Base-by-base conservation (phyloP, 257 asterid species). In the Solanum ahanhuiri region DNA sequence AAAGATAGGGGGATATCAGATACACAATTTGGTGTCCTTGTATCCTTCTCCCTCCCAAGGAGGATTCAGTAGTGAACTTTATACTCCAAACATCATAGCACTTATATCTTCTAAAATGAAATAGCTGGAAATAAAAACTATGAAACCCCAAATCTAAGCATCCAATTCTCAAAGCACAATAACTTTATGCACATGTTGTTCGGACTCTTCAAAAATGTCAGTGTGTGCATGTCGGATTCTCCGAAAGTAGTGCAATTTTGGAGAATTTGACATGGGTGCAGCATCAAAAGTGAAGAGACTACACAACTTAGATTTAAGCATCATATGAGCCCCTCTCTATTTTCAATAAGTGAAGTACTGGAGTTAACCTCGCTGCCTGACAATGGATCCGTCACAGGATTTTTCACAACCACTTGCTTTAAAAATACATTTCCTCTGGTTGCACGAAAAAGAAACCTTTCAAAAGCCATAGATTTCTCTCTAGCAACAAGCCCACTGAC, bases 381-480 rank as follows among this genome's bases (percentile, higher is more conserved):
- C 45, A 89, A 81, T 43, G 94, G 97, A 88, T 94, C 97, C 30
- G 81, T 85, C 70, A 94, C 94, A 86, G 91, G 88, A 85, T 88
- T 93, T 69, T 91, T 94, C 60, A 91, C 91, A 34, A 41, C 89
- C 48, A 89, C 91, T 89, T 94, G 95, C 88, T 85, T 94, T 43
- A 91, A 87, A 64, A 90, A 91, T 79, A 94, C 94, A 93, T 94
- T 94, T 84, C 97, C 97, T 87, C 94, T 91, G 83, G 94, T 93
- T 85, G 94, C 90, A 58, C 95, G 93, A 72, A 94, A 94, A 86
- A 94, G 82, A 85, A 92, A 88, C 88, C 95, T 92, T 85, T 94
- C 97, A 89, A 94, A 92, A 64, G 92, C 89, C 87, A 88, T 25
- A 23, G 94, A 91, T 87, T 92, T 93, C 85, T 91, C 94, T 89